These are phyloP conservation scores for Trapa bicornis DNA, from an alignment of 345 rosid genomes.

Conservation along the genomic window DNA sequence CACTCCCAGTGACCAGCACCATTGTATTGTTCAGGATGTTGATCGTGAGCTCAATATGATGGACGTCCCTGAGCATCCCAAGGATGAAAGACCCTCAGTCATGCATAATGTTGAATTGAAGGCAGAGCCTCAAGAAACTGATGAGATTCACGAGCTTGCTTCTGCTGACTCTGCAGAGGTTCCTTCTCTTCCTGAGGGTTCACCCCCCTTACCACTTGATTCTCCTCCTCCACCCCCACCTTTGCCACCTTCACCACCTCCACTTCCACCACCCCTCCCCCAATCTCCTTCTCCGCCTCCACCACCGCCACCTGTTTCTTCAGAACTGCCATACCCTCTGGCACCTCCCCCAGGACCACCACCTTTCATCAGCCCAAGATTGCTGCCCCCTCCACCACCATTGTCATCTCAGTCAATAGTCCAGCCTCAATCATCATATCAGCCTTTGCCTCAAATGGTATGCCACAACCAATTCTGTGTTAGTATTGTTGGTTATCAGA, in stretches of 20 bases:
- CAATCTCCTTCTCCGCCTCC: slow-evolving; percentile 39
- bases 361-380: slow-evolving; percentile 14
- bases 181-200: slow-evolving; percentile 36
- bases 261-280: slow-evolving; percentile 23
- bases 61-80: slow-evolving; percentile 58
- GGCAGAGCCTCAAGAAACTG: slow-evolving; percentile 20
- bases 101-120: slow-evolving; percentile 22
- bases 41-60: slow-evolving; percentile 88
- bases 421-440: slow-evolving; percentile 31
- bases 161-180: slow-evolving; percentile 20
- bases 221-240: slow-evolving; percentile 74
- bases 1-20: slow-evolving; percentile 52
- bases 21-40: slow-evolving; percentile 63
- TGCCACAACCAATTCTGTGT: slow-evolving; percentile 33
- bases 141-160: slow-evolving; percentile 18
- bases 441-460: slow-evolving; percentile 44
- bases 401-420: slow-evolving; percentile 32
- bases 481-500: slow-evolving; percentile 33
- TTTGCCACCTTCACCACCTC: slow-evolving; percentile 48
- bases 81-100: slow-evolving; percentile 32
- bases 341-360: slow-evolving; percentile 24
- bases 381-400: slow-evolving; percentile 31
- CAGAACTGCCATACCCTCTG: neutral
- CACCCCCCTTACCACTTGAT: slow-evolving; percentile 60
- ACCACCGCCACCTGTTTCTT: slow-evolving; percentile 16